These are phyloP conservation scores for Elaeis guineensis DNA, from an alignment of 176 grass and related monocot genomes.

Conservation along the genomic window DNA sequence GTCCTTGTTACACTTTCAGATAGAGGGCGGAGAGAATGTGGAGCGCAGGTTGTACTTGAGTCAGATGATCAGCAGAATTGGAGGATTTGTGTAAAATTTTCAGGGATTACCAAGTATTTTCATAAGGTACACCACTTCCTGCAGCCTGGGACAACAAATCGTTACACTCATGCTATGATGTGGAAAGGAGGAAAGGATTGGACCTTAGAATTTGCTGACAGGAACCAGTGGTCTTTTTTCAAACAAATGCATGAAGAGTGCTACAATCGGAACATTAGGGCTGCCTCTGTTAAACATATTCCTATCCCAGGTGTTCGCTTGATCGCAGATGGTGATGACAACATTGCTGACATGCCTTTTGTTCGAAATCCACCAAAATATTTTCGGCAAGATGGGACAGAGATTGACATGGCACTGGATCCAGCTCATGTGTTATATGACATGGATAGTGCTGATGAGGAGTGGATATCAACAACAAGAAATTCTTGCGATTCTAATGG, in stretches of 20 bases:
- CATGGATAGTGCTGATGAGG: conserved; percentile 93
- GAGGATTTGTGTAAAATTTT: conserved; percentile 72
- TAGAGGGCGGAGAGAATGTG: conserved; percentile 86
- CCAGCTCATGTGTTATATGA: conserved; percentile 79
- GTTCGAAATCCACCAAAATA: conserved; percentile 39
- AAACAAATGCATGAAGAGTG: conserved; percentile 95
- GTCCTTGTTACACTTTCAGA: conserved; percentile 58
- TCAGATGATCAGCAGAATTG: conserved; percentile 52
- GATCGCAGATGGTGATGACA: conserved; percentile 31
- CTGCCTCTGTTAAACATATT: conserved; percentile 87
- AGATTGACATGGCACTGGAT: conserved; percentile 82
- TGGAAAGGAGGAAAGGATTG: conserved; percentile 90
- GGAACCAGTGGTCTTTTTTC: conserved; percentile 85
- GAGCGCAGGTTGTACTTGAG: conserved; percentile 57
- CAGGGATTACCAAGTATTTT: conserved; percentile 52
- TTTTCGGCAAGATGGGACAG: conserved; percentile 46
- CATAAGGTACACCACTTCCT: conserved; percentile 67
- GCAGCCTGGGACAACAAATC: conserved; percentile 86
- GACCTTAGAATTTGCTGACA: conserved; percentile 83
- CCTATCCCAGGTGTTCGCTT: conserved; percentile 80
- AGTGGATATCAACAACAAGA: conserved; percentile 44
- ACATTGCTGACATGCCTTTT: conserved; percentile 31
- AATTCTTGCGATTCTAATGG: conserved; percentile 20
- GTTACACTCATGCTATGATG: conserved; percentile 98
- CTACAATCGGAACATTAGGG: conserved; percentile 72